Conservation (phyloP, 371 early-diverging fungal genomes). For the Coemansia sp. region DNA sequence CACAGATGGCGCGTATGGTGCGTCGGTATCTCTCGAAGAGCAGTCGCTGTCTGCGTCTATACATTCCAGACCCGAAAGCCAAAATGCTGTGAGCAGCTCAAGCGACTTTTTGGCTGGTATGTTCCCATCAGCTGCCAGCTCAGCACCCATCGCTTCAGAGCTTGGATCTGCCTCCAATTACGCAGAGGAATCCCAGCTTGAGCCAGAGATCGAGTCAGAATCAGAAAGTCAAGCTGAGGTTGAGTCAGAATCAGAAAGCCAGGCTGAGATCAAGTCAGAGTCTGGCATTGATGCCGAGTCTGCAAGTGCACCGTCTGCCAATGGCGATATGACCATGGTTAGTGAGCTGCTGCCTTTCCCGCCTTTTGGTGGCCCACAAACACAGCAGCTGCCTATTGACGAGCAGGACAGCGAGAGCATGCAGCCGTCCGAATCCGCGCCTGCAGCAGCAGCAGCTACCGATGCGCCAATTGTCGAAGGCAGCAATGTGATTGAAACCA, state of each 20-base stretch:
- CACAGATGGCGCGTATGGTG: constrained; percentile 7
- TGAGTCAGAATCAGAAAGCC: neutral
- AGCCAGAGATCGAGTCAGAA: neutral
- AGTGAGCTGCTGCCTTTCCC: constrained; percentile 46
- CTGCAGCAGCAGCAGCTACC: neutral
- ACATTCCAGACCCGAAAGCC: neutral
- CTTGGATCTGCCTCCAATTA: neutral
- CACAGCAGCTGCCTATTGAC: constrained; percentile 20
- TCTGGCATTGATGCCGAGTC: neutral
- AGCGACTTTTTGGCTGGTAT: neutral
- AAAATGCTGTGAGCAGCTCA: neutral
- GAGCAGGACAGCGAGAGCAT: constrained; percentile 4
- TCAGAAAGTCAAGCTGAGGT: neutral
- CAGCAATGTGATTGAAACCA: constrained; percentile 19
- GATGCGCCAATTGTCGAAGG: neutral
- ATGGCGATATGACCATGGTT: constrained; percentile 25
- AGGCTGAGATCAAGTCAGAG: neutral
- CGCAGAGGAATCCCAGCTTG: constrained; percentile 7
- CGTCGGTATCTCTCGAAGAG: constrained; percentile 14
- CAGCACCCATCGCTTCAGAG: constrained; percentile 3
- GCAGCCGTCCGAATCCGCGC: neutral
- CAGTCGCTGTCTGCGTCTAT: constrained; percentile 4
- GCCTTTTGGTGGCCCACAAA: constrained; percentile 42
- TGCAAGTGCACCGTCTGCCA: neutral
- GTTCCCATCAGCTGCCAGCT: constrained; percentile 8